These are phyloP conservation scores for Zhuliangozyma blackwelliae DNA, from an alignment of 1,139 yeast species.

Conservation along the genomic window DNA sequence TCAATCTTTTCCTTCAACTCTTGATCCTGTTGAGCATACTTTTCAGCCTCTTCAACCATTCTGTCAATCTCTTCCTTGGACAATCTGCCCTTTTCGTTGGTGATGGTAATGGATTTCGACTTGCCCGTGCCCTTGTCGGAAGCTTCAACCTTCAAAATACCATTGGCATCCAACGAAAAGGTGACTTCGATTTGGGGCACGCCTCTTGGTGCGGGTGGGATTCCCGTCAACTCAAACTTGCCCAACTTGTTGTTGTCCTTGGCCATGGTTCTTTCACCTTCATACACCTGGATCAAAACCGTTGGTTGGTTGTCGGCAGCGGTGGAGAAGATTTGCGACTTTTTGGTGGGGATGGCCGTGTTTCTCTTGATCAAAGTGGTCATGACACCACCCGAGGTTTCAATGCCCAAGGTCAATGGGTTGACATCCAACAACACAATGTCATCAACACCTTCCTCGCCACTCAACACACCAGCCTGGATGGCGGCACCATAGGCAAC, in stretches of 20 bases:
- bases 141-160: conserved; percentile 46
- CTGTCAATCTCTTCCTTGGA: conserved; percentile 88
- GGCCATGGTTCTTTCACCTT: conserved; percentile 47
- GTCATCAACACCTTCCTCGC: conserved; percentile 53
- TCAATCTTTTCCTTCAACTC: conserved; percentile 78
- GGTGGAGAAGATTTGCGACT: conserved; percentile 45
- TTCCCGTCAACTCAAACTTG: conserved; percentile 45
- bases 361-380: conserved; percentile 46
- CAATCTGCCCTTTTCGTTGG: conserved; percentile 96
- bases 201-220: conserved; percentile 50
- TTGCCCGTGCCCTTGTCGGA: conserved; percentile 54
- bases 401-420: conserved; percentile 48
- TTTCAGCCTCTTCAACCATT: conserved; percentile 93
- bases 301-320: conserved; percentile 49
- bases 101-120: conserved; percentile 88
- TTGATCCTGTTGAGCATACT: conserved; percentile 83
- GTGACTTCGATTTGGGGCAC: conserved; percentile 48
- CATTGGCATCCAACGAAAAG: conserved; percentile 45
- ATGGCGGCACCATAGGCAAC: conserved; percentile 56
- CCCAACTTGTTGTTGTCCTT: conserved; percentile 44
- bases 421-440: conserved; percentile 47
- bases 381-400: conserved; percentile 49
- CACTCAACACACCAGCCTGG: conserved; percentile 93
- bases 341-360: conserved; percentile 47
- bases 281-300: conserved; percentile 44